phyloP scores from a whole-genome alignment of 345 rosid genomes.

The Boechera retrofracta region DNA sequence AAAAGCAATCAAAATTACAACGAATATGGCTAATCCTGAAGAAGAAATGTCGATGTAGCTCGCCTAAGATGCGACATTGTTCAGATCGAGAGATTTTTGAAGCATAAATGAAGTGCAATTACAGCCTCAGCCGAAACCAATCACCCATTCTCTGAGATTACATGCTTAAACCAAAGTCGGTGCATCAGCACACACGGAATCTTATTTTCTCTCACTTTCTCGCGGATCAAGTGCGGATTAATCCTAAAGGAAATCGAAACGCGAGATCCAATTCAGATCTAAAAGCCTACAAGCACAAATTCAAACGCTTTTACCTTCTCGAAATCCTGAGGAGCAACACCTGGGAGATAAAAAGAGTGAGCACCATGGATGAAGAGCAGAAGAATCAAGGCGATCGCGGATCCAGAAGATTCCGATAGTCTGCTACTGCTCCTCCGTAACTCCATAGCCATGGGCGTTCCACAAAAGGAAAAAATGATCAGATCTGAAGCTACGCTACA shows the following conservation, averaged over 20 bases:
- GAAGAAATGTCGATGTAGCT: conserved; percentile 8
- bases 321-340: conserved; percentile 97
- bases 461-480: conserved; percentile 26
- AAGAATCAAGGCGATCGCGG: conserved; percentile 43
- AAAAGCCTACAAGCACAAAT: conserved; percentile 24
- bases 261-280: conserved; percentile 44
- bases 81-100: conserved; percentile 21
- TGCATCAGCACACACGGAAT: conserved; percentile 31
- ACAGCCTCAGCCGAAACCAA: conserved; percentile 1
- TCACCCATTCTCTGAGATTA: neutral
- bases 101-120: conserved; percentile 13
- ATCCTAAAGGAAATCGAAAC: neutral
- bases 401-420: conserved; percentile 33
- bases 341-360: conserved; percentile 93
- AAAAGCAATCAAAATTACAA: conserved; percentile 6
- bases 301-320: conserved; percentile 55
- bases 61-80: conserved; percentile 34
- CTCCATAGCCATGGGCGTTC: conserved; percentile 51
- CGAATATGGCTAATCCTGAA: neutral
- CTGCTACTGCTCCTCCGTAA: conserved; percentile 47
- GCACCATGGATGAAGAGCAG: conserved; percentile 61
- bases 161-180: conserved; percentile 25
- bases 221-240: neutral
- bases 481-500: conserved; percentile 44
- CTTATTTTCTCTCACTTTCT: conserved; percentile 1